phyloP scores from a whole-genome alignment of 805 yeast species.

The Lipomyces chichibuensis region DNA sequence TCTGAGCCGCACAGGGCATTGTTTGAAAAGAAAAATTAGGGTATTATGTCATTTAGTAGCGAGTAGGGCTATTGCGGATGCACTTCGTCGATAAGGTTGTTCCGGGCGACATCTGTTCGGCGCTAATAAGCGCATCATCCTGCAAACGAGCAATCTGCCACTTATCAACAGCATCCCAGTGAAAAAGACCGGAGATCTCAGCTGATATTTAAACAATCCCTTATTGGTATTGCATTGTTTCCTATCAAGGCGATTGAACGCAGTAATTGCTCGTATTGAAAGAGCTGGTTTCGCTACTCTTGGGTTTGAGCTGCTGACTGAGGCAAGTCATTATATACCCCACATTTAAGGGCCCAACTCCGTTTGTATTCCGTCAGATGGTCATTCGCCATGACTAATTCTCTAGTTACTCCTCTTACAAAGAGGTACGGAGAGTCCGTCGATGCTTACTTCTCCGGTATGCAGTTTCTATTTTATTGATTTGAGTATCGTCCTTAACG shows the following conservation, averaged over 20 bases:
- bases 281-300: neutral
- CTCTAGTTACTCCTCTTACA: constrained; percentile 35
- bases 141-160: neutral
- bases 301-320: neutral
- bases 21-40: neutral
- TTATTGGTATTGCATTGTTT: neutral
- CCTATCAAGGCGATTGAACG: neutral
- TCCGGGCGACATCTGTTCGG: too few species aligned
- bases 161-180: neutral
- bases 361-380: neutral
- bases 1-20: neutral
- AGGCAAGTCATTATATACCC: neutral
- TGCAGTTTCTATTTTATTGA: neutral
- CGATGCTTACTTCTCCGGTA: constrained; percentile 34
- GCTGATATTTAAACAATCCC: too few species aligned
- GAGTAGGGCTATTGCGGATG: too few species aligned
- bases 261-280: neutral
- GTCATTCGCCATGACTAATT: constrained; percentile 1
- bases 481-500: neutral
- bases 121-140: too few species aligned
- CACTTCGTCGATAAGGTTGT: too few species aligned
- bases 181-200: too few species aligned
- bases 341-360: neutral
- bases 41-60: too few species aligned
- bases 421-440: constrained; percentile 35